Evolutionary conservation across 768 basidiomycete genomes (phyloP), one percentile per base, ranked within the genome.

Genomic region (Pleurotus citrinopileatus): DNA sequence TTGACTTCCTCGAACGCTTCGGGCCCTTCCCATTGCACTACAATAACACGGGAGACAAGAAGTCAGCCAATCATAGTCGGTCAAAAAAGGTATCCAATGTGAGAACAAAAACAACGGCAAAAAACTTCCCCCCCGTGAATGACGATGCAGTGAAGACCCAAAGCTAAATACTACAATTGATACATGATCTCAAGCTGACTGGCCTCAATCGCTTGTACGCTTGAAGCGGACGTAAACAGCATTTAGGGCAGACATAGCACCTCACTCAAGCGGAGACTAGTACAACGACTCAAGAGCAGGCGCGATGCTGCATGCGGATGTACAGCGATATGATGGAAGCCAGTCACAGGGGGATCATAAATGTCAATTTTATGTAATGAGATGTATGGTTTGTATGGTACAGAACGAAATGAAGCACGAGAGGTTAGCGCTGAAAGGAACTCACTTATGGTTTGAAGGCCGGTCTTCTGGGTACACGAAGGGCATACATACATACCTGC

Each of bases 391-490:
- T 51, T 23, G 34, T 37, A 23, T 17, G 17, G 23, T 37, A 51
- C 22, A 51, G 52, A 19, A 36, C 25, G 34, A 53, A 20, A 45
- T 38, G 51, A 43, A 55, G 46, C 13, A 4, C 22, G 26, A 28
- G 32, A 53, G 42, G 32, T 45, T 32, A 25, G 29, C 40, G 40
- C 65, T 61, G 66, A 65, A 58, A 63, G 59, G 61, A 61, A 91
- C 90, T 92, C 87, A 92, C 90, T 83, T 70, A 84, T 79, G 71
- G 82, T 83, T 68, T 73, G 77, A 59, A 76, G 78, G 57, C 85
- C 83, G 57, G 88, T 86, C 55, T 73, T 76, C 60, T 77, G 68
- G 55, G 80, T 73, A 74, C 90, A 79, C 44, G 74, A 63, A 42
- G 75, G 69, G 61, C 76, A 79, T 42, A 78, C 67, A 63, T 82